Evolutionary conservation across 306 rosid species (phyloP), one percentile per base, ranked within the genome.

Genomic region (Corylus heterophylla): DNA sequence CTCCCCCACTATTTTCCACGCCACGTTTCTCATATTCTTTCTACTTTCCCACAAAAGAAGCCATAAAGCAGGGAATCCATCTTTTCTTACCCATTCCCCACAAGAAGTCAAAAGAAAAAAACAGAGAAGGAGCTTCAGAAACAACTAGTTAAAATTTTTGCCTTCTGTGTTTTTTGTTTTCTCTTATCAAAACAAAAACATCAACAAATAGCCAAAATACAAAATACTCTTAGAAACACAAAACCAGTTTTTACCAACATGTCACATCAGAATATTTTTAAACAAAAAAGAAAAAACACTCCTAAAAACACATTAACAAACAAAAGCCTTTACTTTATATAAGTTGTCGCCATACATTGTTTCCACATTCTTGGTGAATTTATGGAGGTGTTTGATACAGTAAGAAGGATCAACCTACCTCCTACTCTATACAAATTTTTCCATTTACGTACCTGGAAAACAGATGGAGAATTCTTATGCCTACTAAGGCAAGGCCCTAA

Each of bases 381-480:
- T 16, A 14, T 16, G 29, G 11, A 44, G 44, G 12, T 45, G 9
- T 75, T 27, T 13, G 29, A 59, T 22, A 16, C 13, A 25, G 17
- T 12, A 35, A 35, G 54, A 51, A 58, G 51, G n/a, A 35, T 76
- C 4, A 12, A 7, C 3, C 16, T 39, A 17, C 14, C 12, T 22
- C 35, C 67, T 39, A 39, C 44, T 39, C 44, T 39, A 39, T 39
- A 39, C 44, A 69, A 6, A 76, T 74, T 12, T 39, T 17, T 13
- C 27, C 27, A 42, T 67, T 18, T 67, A 35, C 64, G 35, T 78
- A 88, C 91, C 91, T 81, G 63, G 62, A 63, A 76, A 83, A 79
- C 86, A 78, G 86, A 74, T 56, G 82, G 76, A 71, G 81, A 83
- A 79, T 52, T 79, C 84, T 73, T 78, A 47, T 2, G 79, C 82